These are phyloP conservation scores for Melaleuca quinquenervia DNA, from an alignment of 345 rosid species.

Conservation along the genomic window DNA sequence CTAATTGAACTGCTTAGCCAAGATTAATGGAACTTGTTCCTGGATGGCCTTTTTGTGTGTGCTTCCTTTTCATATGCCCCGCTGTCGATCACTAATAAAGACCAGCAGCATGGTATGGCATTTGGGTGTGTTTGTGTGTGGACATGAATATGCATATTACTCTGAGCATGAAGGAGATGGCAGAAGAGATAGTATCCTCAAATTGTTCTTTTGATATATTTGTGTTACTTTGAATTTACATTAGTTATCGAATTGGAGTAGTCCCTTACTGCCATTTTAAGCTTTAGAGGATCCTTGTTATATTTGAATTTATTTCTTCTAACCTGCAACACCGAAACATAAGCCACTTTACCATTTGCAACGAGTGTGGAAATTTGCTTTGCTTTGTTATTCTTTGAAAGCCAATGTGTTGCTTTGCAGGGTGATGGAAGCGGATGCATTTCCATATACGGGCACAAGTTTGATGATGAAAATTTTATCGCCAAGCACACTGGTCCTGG, in stretches of 20 bases:
- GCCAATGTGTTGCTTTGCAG: conserved; percentile 21
- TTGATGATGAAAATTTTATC: conserved; percentile 79
- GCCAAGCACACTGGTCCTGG: conserved; percentile 99
- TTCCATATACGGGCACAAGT: conserved; percentile 78
- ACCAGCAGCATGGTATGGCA: background rate
- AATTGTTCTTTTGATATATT: background rate
- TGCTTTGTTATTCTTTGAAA: background rate
- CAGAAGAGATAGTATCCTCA: background rate
- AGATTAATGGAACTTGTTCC: background rate
- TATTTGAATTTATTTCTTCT: background rate
- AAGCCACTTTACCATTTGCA: background rate
- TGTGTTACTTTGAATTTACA: background rate
- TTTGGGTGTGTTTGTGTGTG: background rate
- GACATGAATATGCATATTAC: background rate
- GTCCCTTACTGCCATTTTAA: background rate
- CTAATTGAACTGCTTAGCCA: background rate
- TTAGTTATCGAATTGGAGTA: background rate
- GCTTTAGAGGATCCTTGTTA: background rate
- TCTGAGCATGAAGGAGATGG: background rate
- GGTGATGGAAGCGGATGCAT: conserved; percentile 93
- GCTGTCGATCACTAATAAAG: background rate
- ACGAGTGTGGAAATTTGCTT: background rate
- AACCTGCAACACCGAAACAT: background rate
- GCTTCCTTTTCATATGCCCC: background rate
- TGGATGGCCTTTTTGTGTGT: background rate